Base-by-base conservation (phyloP, 345 rosid genomes). In the Firmiana major region DNA sequence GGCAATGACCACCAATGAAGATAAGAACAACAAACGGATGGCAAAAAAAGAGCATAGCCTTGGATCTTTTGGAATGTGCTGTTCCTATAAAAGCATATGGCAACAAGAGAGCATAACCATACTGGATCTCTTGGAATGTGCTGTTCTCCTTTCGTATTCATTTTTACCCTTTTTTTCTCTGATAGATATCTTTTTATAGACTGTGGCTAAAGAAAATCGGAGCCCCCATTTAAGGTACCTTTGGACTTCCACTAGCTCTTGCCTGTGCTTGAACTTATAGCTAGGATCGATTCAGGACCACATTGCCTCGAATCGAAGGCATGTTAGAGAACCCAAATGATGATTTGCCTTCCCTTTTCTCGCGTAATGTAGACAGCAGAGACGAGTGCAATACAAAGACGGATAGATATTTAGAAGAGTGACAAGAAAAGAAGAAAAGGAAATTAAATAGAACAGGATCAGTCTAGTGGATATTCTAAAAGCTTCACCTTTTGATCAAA, bases 31-130 rank as follows among this genome's bases (percentile, higher is more conserved):
- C 22, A n/a, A 73, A n/a, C 1, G 45, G 19, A 16, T 21, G 77
- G 57, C 13, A 57, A 59, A 21, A 19, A 43, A 59, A 73, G 64
- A 59, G 66, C 65, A 58, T 59, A 59, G 46, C 9, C 49, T 21
- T 21, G 24, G 77, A 59, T 74, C 42, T 74, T 60, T 42, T 16
- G 67, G 77, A 74, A 74, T 74, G 55, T 74, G 66, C 43, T 43
- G 8, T 45, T 68, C 72, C 7, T 45, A 45, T 4, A 21, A 43
- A 67, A 67, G 0, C 19, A 6, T 11, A 21, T 28, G 74, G 59
- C 36, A 48, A 28, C 28, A 16, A 49, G 58, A 69, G 13, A 70
- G 74, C 42, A 48, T 70, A 70, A 70, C 72, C 12, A 13, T 70
- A 49, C 24, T 26, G 13, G 59, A 70, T 49, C 59, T 49, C 59